A percentile compares a stretch with the other conserved stretches of the same genome.
Evolutionary conservation across 1,284 basidiomycete genomes (phyloP).

Genomic region (Cutaneotrichosporon cutaneum): DNA sequence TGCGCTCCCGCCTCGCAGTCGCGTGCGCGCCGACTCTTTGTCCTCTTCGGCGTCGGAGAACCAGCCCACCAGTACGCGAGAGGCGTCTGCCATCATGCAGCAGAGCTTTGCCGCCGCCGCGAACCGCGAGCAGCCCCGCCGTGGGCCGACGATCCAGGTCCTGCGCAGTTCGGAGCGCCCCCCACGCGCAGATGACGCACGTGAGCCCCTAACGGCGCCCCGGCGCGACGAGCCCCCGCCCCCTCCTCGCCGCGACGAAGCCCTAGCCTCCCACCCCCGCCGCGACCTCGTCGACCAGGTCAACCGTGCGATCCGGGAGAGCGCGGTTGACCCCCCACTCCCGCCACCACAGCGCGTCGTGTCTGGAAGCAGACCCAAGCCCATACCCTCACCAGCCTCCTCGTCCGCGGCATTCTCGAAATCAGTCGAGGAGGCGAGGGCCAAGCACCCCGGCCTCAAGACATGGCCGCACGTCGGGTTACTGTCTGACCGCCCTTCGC

Average conservation of each 20-base stretch:
- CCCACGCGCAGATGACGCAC: not conserved
- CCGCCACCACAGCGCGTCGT: slow-evolving; percentile 18
- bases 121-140: not conserved
- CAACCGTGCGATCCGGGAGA: slow-evolving; percentile 20
- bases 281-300: slow-evolving; percentile 22
- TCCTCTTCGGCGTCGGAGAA: slow-evolving; percentile 14
- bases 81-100: slow-evolving; percentile 23
- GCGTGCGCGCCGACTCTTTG: slow-evolving; percentile 12
- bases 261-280: not conserved
- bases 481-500: slow-evolving; percentile 18
- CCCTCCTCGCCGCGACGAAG: not conserved
- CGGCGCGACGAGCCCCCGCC: not conserved
- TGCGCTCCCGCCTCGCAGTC: slow-evolving; percentile 2
- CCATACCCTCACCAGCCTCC: not conserved
- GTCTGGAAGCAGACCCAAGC: not conserved
- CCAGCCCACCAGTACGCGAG: slow-evolving; percentile 23
- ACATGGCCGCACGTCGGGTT: slow-evolving; percentile 16
- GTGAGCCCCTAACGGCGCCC: not conserved
- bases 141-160: slow-evolving; percentile 17
- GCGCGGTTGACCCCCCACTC: slow-evolving; percentile 18
- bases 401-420: slow-evolving; percentile 10
- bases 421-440: slow-evolving; percentile 13
- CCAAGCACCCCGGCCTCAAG: slow-evolving; percentile 17
- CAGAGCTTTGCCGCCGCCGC: slow-evolving; percentile 26
- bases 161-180: slow-evolving; percentile 17